Base-by-base conservation (phyloP, 768 basidiomycete species). In the Hortiboletus flavorubellus region DNA sequence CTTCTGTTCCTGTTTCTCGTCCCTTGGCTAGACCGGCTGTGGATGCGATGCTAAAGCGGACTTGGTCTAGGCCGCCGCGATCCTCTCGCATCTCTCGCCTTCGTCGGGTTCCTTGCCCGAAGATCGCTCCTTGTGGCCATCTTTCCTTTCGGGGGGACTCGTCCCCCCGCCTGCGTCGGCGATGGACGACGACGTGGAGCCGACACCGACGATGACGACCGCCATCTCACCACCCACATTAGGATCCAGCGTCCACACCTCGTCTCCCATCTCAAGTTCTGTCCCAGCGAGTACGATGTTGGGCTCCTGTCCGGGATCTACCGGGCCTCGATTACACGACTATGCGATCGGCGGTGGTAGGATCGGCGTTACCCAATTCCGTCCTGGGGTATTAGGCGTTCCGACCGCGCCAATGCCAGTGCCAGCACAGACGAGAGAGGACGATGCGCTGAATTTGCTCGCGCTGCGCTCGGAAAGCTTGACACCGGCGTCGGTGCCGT, bases 81-180 rank as follows among this genome's bases (percentile, higher is more conserved):
- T 99, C 58, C 82, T 99, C 43, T 91, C 91, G 5, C 93, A 93
- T 68, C 78, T 96, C 54, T 83, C 86, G 6, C 86, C 89, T 0
- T 73, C 75, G 4, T 78, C 82, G 2, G 76, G 80, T 4, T 92
- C 91, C 8, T 78, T 99, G 3, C 97, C 96, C 0, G 93, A 94
- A 53, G 96, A 98, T 68, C 89, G 95, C 58, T 91, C 89, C 2
- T 81, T 94, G 44, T 98, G 96, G 91, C 92, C 93, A 0, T 84
- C 84, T 34, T 91, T 86, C 71, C 76, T 92, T 31, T 87, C 86
- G 2, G 86, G 86, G 8, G 88, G 89, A 2, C 72, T 78, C 14
- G 72, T 91, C 11, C 87, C 86, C 23, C 79, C 76, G 40, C 82
- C 79, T n/a, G 57, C 63, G 16, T 49, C 46, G 31, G 31, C 38